Base-by-base conservation (phyloP, 2,329 filamentous ascomycete genomes). In the Colletotrichum camelliae region DNA sequence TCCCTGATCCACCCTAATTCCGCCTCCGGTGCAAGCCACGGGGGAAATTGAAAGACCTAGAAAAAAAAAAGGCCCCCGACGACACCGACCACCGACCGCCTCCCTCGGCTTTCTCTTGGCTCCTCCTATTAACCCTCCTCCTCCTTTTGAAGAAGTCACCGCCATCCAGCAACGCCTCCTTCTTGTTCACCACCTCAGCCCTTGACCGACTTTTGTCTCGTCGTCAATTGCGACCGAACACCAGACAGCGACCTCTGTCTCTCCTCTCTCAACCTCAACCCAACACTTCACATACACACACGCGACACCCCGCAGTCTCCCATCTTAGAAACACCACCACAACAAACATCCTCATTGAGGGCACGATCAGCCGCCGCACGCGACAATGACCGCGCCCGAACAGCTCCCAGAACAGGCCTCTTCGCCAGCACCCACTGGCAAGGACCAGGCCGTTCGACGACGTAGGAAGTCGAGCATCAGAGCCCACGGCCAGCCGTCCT, bases 381-480 rank as follows among this genome's bases (percentile, higher is more conserved):
- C 48, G 62, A 60, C 21, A 68, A 76, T 76, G 74, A 76, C 74
- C 37, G 74, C 74, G 16, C n/a, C 74, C 74, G 74, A 76, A 58
- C 35, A 70, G 10, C 67, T 70, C 27, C 67, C 67, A n/a, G 18
- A 24, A 16, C 70, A 76, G 48, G 60, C 74, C 31, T 61, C 70
- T 15, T 60, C 57, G 27, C 70, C 65, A 33, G 64, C 70, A 35
- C 27, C 57, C 24, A 13, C 64, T 27, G 33, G 57, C 29, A 76
- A 76, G 43, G 74, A 76, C 69, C 73, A 75, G 29, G 48, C 65
- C 43, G 66, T 72, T 16, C 74, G 74, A n/a, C 74, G 74, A 24
- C 74, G 74, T 15, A 73, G 74, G 60, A 76, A 76, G 74, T 76
- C 74, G 43, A 76, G 74, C 74, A 39, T 76, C 16, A 70, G 74